These are phyloP conservation scores for Usnea hakonensis DNA, from an alignment of 495 filamentous ascomycete species.

Conservation along the genomic window DNA sequence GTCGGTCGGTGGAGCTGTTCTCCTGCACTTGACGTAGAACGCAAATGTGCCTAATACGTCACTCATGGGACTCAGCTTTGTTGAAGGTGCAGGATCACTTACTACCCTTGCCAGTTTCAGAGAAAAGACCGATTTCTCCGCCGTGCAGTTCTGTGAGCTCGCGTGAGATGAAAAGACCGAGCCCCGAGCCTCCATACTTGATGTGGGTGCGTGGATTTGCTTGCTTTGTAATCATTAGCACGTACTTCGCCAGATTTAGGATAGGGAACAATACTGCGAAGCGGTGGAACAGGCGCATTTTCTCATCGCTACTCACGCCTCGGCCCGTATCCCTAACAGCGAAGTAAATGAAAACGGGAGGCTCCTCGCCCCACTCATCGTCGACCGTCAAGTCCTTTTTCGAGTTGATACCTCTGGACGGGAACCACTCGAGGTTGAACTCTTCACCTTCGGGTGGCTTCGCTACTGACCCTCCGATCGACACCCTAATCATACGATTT, in stretches of 20 bases:
- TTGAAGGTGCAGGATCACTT: neutral
- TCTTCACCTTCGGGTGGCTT: constrained; percentile 30
- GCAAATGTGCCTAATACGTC: neutral
- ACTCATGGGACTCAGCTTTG: neutral
- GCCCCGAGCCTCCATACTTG: constrained; percentile 73
- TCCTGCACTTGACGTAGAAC: neutral
- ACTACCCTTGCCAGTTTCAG: constrained; percentile 61
- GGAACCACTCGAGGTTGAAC: constrained; percentile 43
- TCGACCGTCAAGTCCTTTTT: constrained; percentile 37
- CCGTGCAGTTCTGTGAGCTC: constrained; percentile 72
- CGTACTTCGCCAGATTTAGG: constrained; percentile 25
- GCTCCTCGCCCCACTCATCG: constrained; percentile 66
- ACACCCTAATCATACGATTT: neutral
- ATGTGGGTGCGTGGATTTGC: constrained; percentile 68
- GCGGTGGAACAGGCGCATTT: neutral
- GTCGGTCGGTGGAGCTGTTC: neutral
- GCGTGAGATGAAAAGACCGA: constrained; percentile 73
- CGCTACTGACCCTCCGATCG: neutral
- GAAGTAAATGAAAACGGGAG: constrained; percentile 29
- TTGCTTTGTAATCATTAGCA: constrained; percentile 70
- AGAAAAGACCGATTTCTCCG: constrained; percentile 71
- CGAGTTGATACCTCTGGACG: constrained; percentile 38
- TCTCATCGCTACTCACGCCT: neutral
- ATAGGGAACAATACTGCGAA: neutral
- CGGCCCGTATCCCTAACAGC: neutral